Conservation (phyloP, 805 yeast species). For the Candida vaughaniae region DNA sequence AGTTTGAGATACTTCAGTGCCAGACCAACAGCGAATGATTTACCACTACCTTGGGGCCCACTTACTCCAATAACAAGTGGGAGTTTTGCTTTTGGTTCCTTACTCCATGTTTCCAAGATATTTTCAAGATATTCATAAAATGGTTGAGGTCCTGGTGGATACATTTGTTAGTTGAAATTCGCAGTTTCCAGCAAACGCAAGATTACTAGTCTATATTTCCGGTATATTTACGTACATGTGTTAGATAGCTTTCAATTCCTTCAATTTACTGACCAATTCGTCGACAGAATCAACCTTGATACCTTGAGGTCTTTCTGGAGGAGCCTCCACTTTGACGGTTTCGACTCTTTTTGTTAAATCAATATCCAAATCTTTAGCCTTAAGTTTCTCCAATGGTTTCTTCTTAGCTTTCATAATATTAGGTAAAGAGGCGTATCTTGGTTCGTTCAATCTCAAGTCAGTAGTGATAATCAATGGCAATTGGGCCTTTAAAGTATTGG, state of each 20-base stretch:
- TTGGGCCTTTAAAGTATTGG: constrained; percentile 72
- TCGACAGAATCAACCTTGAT: constrained; percentile 77
- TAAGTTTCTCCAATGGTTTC: constrained; percentile 76
- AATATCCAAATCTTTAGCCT: constrained; percentile 66
- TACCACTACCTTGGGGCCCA: constrained; percentile 84
- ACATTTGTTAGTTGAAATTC: too few relatives aligned
- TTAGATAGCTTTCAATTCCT: constrained; percentile 69
- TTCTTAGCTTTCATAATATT: constrained; percentile 98
- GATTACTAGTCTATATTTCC: too few relatives aligned
- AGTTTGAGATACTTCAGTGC: constrained; percentile 6
- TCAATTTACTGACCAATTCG: constrained; percentile 75
- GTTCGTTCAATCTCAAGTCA: constrained; percentile 90
- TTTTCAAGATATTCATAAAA: constrained; percentile 3
- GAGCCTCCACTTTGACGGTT: constrained; percentile 76
- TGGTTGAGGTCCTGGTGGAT: constrained; percentile 7
- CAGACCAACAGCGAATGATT: constrained; percentile 51
- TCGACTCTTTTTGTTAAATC: constrained; percentile 64
- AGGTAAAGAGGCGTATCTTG: constrained; percentile 93
- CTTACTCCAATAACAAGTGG: constrained; percentile 58
- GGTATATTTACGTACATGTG: background rate
- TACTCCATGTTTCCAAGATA: constrained; percentile 6
- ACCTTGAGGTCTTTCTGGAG: constrained; percentile 80
- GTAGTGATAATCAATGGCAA: constrained; percentile 88
- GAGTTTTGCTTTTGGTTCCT: too few relatives aligned
- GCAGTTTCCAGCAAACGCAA: too few relatives aligned